Evolutionary conservation across 495 filamentous ascomycete genomes (phyloP).

Genomic region (Annulohypoxylon bovei): DNA sequence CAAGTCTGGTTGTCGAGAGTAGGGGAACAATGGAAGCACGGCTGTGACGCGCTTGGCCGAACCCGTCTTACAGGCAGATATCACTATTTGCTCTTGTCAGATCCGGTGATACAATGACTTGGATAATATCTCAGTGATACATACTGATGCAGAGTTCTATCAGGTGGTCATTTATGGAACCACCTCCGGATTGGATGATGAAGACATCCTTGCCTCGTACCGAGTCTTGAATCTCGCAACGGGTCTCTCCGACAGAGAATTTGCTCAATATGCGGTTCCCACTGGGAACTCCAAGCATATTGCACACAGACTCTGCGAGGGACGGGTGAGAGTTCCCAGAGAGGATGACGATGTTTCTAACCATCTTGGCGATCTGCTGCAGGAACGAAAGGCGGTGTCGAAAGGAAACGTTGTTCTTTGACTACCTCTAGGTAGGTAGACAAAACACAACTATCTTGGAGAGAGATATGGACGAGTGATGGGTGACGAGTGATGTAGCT

Average conservation of each 20-base stretch:
- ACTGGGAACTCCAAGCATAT: constrained; percentile 82
- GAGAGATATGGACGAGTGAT: not conserved
- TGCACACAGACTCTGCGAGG: constrained; percentile 85
- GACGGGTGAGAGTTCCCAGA: constrained; percentile 92
- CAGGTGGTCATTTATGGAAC: constrained; percentile 93
- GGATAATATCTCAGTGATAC: constrained; percentile 32
- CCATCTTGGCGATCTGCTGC: constrained; percentile 66
- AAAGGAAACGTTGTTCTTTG: not conserved
- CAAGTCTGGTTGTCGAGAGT: constrained; percentile 92
- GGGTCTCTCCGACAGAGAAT: constrained; percentile 93
- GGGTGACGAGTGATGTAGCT: not conserved
- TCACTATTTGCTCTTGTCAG: constrained; percentile 55
- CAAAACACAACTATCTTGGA: not conserved
- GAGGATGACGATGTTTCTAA: constrained; percentile 94
- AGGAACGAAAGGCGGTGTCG: constrained; percentile 27
- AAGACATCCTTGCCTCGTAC: constrained; percentile 98
- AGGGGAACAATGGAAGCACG: constrained; percentile 95
- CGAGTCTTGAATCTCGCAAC: constrained; percentile 93
- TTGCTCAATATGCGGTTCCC: constrained; percentile 86
- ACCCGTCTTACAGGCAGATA: constrained; percentile 96
- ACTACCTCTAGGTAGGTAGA: not conserved
- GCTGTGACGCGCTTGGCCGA: constrained; percentile 91
- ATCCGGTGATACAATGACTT: not conserved
- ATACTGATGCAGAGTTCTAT: constrained; percentile 90
- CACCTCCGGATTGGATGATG: constrained; percentile 89